Evolutionary conservation across 2,329 filamentous ascomycete genomes (phyloP).

Genomic region (Venturiaceae sp.): DNA sequence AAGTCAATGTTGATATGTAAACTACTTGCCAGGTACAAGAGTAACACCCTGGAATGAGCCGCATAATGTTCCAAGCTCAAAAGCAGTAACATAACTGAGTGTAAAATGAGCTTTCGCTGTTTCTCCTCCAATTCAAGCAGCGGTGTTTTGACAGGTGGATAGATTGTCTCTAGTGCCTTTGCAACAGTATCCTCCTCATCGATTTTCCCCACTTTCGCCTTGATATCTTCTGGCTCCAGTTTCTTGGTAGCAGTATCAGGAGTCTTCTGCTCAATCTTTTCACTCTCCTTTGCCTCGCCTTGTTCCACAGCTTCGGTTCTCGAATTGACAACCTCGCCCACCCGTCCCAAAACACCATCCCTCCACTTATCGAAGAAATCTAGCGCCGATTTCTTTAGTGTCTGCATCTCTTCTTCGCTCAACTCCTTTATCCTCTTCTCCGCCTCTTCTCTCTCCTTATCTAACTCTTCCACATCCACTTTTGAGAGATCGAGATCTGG

Average conservation of each 20-base stretch:
- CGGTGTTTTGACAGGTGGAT: conserved; percentile 40
- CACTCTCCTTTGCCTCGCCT: conserved; percentile 19
- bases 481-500: conserved; percentile 11
- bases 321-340: conserved; percentile 54
- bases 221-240: conserved; percentile 13
- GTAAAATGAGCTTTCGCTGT: conserved; percentile 58
- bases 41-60: conserved; percentile 60
- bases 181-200: conserved; percentile 19
- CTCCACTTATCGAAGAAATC: conserved; percentile 76
- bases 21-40: conserved; percentile 61
- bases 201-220: conserved; percentile 18
- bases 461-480: conserved; percentile 19
- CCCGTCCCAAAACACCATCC: conserved; percentile 54
- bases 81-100: conserved; percentile 61
- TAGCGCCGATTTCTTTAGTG: conserved; percentile 61
- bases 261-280: conserved; percentile 25
- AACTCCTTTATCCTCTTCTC: conserved; percentile 36
- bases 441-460: conserved; percentile 22
- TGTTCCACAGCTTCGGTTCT: conserved; percentile 20
- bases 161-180: conserved; percentile 27
- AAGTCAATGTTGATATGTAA: conserved; percentile 56
- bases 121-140: conserved; percentile 51
- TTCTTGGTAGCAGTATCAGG: conserved; percentile 15
- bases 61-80: conserved; percentile 71
- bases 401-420: conserved; percentile 41